Evolutionary conservation across 306 rosid genomes (phyloP).

Genomic region (cucumber (Cucumis sativus)): DNA sequence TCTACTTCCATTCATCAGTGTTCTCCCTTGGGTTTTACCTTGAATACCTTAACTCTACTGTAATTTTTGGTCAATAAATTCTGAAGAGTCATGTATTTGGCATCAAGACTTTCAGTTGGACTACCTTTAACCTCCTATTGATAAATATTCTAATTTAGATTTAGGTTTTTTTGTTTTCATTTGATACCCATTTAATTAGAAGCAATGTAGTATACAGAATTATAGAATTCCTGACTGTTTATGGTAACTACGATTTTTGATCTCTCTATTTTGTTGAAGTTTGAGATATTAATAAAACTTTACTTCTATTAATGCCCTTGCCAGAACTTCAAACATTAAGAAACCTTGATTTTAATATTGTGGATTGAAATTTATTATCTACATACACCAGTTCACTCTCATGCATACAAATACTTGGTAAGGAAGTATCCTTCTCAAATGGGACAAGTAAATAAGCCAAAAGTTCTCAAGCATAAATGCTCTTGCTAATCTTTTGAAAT

Average conservation of each 20-base stretch:
- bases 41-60: neutral
- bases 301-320: neutral
- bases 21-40: neutral
- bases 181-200: neutral
- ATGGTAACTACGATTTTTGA: neutral
- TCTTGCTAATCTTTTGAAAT: neutral
- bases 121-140: neutral
- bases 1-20: neutral
- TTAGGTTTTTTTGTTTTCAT: neutral
- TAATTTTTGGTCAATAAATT: neutral
- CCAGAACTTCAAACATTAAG: neutral
- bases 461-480: constrained; percentile 3
- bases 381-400: neutral
- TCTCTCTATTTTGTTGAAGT: neutral
- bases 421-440: constrained; percentile 2
- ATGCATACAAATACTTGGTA: neutral
- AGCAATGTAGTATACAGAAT: neutral
- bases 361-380: neutral
- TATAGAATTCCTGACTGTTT: neutral
- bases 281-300: neutral
- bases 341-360: neutral
- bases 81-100: neutral
- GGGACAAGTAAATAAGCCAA: neutral
- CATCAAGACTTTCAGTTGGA: neutral
- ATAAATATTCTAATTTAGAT: neutral